Conservation (phyloP, 768 basidiomycete genomes). For the Xerocomellus dryophilus region DNA sequence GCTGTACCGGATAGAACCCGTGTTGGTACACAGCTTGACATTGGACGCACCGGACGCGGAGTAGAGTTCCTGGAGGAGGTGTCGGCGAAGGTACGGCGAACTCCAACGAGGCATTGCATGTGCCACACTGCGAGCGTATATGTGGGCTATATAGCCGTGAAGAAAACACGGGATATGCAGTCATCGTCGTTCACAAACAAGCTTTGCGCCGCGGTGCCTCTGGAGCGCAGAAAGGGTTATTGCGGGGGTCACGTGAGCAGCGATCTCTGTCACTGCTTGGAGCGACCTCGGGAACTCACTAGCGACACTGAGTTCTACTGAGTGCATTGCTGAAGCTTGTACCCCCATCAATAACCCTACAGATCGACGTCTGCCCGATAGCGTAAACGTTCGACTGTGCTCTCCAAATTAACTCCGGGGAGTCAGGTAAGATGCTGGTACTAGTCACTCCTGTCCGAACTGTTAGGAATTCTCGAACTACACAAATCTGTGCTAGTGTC, state of each 20-base stretch:
- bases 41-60: slow-evolving; percentile 67
- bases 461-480: too few species aligned
- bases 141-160: slow-evolving; percentile 70
- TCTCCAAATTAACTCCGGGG: too few species aligned
- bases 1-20: slow-evolving; percentile 65
- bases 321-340: too few species aligned
- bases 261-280: too few species aligned
- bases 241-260: slow-evolving; percentile 16
- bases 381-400: too few species aligned
- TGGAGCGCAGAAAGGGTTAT: slow-evolving; percentile 4
- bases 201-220: neutral
- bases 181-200: slow-evolving; percentile 38
- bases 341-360: too few species aligned
- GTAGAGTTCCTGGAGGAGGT: slow-evolving; percentile 54
- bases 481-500: too few species aligned
- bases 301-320: too few species aligned
- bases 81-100: slow-evolving; percentile 62
- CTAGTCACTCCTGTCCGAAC: too few species aligned
- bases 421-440: too few species aligned
- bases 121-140: slow-evolving; percentile 57
- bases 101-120: slow-evolving; percentile 57
- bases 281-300: too few species aligned
- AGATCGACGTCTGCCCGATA: too few species aligned
- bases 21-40: slow-evolving; percentile 62
- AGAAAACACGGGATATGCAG: slow-evolving; percentile 47